These are phyloP conservation scores for Neocatenulostroma microsporum DNA, from an alignment of 2,329 filamentous ascomycete species.

Conservation along the genomic window DNA sequence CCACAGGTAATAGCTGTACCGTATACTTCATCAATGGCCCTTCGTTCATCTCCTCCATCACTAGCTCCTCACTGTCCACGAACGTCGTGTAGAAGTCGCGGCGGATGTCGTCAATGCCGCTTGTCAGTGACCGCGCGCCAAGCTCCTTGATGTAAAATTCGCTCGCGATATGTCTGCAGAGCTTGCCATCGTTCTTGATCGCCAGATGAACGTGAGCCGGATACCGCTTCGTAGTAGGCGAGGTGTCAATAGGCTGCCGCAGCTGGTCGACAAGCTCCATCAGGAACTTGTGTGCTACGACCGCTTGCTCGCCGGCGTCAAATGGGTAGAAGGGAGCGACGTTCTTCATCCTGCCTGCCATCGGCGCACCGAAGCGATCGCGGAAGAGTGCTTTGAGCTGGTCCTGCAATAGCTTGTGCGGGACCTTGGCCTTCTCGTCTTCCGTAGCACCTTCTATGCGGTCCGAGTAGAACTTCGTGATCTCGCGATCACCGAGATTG, in stretches of 20 bases:
- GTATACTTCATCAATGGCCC: slow-evolving; percentile 6
- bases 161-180: slow-evolving; percentile 28
- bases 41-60: slow-evolving; percentile 6
- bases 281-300: slow-evolving; percentile 38
- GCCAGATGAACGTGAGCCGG: slow-evolving; percentile 30
- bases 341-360: slow-evolving; percentile 37
- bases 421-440: slow-evolving; percentile 10
- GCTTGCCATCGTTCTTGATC: slow-evolving; percentile 23
- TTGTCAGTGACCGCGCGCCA: slow-evolving; percentile 28
- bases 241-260: slow-evolving; percentile 23
- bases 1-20: slow-evolving; percentile 3
- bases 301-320: slow-evolving; percentile 32
- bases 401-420: slow-evolving; percentile 18
- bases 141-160: slow-evolving; percentile 28
- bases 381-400: slow-evolving; percentile 21
- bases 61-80: not conserved
- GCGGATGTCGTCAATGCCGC: slow-evolving; percentile 15
- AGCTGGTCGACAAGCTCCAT: slow-evolving; percentile 27
- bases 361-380: slow-evolving; percentile 23
- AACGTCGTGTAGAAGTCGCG: slow-evolving; percentile 5
- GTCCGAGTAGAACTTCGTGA: slow-evolving; percentile 34
- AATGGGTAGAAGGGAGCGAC: slow-evolving; percentile 41
- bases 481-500: slow-evolving; percentile 35
- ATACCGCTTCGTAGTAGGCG: slow-evolving; percentile 23
- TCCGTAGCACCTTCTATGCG: slow-evolving; percentile 19